Evolutionary conservation across 2,329 filamentous ascomycete species (phyloP).

Genomic region (Colletotrichum sp.): DNA sequence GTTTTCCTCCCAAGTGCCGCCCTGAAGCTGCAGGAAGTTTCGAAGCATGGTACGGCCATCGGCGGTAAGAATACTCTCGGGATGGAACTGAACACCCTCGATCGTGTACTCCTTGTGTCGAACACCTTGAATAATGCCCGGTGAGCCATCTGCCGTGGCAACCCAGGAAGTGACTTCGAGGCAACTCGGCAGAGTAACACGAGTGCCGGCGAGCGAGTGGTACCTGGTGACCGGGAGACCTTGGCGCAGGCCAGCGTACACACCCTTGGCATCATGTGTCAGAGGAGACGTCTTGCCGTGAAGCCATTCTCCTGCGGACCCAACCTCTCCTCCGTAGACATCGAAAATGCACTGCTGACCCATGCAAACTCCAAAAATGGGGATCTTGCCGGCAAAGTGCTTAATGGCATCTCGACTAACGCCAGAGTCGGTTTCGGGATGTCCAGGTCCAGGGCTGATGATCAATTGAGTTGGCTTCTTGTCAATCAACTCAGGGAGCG

Average conservation of each 20-base stretch:
- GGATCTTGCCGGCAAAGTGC: conserved; percentile 92
- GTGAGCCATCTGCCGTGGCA: conserved; percentile 74
- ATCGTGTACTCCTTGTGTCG: conserved; percentile 89
- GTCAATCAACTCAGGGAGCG: conserved; percentile 80
- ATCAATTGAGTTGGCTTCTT: conserved; percentile 92
- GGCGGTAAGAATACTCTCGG: conserved; percentile 93
- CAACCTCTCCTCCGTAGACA: conserved; percentile 88
- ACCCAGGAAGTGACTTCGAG: conserved; percentile 94
- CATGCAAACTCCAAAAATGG: conserved; percentile 98
- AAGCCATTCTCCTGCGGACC: conserved; percentile 92
- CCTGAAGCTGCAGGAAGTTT: conserved; percentile 88
- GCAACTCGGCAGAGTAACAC: conserved; percentile 82
- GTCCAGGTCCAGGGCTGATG: conserved; percentile 92
- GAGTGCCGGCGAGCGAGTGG: conserved; percentile 92
- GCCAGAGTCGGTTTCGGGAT: conserved; percentile 89
- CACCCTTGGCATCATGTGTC: conserved; percentile 88
- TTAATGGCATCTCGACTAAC: conserved; percentile 91
- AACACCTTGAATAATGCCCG: conserved; percentile 94
- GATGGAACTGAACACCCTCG: conserved; percentile 98
- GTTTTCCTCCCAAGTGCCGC: conserved; percentile 91
- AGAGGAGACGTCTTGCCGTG: conserved; percentile 96
- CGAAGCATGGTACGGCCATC: conserved; percentile 88
- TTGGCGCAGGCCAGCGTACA: conserved; percentile 82
- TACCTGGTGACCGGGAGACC: conserved; percentile 90
- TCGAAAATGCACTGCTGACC: conserved; percentile 98